phyloP scores from a whole-genome alignment of 2,329 filamentous ascomycete genomes.

The Ilyonectria destructans region DNA sequence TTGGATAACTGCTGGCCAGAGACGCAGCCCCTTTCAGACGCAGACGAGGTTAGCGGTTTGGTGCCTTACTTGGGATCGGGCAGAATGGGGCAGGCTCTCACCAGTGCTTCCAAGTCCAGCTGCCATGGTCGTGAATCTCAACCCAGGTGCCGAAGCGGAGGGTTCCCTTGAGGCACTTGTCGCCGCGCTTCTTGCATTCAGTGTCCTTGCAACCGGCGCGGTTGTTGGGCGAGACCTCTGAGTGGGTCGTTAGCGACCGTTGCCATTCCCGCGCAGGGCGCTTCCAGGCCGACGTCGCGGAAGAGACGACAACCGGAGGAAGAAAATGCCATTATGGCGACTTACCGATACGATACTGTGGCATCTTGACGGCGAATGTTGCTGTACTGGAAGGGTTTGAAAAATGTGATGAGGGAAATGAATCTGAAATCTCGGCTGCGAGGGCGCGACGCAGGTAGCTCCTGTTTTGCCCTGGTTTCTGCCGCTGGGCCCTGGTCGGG shows the following conservation, averaged over 20 bases:
- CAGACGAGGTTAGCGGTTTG: conserved; percentile 15
- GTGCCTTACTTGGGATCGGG: neutral
- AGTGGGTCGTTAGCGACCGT: conserved; percentile 33
- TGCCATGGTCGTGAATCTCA: conserved; percentile 72
- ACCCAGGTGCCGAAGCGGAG: conserved; percentile 85
- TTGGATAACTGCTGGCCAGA: conserved; percentile 82
- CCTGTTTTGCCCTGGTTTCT: conserved; percentile 25
- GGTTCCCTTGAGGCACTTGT: conserved; percentile 86
- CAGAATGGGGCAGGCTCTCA: conserved; percentile 60
- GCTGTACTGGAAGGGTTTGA: conserved; percentile 10
- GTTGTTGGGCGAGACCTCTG: conserved; percentile 80
- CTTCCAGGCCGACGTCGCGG: conserved; percentile 6
- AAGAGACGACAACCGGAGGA: conserved; percentile 13
- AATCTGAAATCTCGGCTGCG: conserved; percentile 29
- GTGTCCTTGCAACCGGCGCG: conserved; percentile 83
- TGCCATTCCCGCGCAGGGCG: conserved; percentile 17
- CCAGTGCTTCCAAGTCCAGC: conserved; percentile 91
- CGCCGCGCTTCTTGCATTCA: conserved; percentile 78
- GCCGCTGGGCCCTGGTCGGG: conserved; percentile 16
- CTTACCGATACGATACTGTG: conserved; percentile 65
- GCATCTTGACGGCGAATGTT: conserved; percentile 55
- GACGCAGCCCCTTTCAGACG: conserved; percentile 82
- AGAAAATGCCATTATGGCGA: conserved; percentile 21
- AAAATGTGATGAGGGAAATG: conserved; percentile 34
- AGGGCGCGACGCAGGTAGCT: conserved; percentile 24